phyloP scores from a whole-genome alignment of 345 rosid genomes.

The Eucalyptus rudis region DNA sequence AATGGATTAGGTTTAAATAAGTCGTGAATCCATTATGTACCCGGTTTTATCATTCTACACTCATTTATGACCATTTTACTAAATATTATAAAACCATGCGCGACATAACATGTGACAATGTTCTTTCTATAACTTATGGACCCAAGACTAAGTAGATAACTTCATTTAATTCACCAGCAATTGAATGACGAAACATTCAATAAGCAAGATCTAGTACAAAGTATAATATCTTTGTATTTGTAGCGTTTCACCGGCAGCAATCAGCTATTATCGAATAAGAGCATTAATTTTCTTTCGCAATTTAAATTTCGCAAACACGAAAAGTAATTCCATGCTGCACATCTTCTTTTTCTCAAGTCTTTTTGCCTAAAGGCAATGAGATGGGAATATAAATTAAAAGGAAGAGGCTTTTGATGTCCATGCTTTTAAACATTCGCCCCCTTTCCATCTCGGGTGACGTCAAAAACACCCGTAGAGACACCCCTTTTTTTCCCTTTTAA shows the following conservation, averaged over 20 bases:
- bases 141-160: not conserved
- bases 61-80: no score
- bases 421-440: not conserved
- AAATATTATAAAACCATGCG: rapidly evolving
- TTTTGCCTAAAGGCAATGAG: not conserved
- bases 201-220: not conserved
- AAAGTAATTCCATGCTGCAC: not conserved
- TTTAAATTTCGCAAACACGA: not conserved
- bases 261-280: not conserved
- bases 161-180: not conserved
- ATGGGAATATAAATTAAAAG: not conserved
- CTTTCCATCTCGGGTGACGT: not conserved
- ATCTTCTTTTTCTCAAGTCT: not conserved
- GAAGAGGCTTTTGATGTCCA: not conserved
- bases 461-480: not conserved
- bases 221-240: not conserved
- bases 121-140: not conserved
- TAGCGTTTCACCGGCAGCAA: not conserved
- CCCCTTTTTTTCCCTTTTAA: not conserved
- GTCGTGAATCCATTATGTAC: rapidly evolving
- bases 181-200: not conserved
- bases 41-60: rapidly evolving
- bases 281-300: not conserved
- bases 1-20: no score
- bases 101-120: not conserved